A percentile compares a stretch with the other conserved stretches of the same genome.
These are phyloP conservation scores for Globisporangium nagaii DNA, from an alignment of 352 stramenopile species.

Conservation along the genomic window DNA sequence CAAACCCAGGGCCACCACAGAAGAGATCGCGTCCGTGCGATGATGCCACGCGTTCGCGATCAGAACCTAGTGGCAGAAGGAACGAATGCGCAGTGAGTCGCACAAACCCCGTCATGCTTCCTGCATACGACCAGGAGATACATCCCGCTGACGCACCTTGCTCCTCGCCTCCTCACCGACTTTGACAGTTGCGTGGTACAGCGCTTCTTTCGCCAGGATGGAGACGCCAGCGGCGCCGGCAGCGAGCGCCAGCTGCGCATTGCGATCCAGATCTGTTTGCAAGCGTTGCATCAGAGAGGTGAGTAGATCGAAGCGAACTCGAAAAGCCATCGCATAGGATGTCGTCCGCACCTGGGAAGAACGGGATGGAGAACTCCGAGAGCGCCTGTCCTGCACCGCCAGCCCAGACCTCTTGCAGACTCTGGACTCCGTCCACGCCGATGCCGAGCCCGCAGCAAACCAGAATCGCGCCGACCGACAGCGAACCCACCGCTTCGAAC, in stretches of 20 bases:
- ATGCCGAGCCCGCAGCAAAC: slow-evolving; percentile 69
- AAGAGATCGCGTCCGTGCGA: slow-evolving; percentile 89
- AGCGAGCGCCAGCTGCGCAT: slow-evolving; percentile 63
- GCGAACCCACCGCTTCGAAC: slow-evolving; percentile 84
- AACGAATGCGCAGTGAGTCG: neutral
- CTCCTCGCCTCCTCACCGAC: slow-evolving; percentile 92
- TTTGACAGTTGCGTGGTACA: slow-evolving; percentile 91
- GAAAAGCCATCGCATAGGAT: neutral
- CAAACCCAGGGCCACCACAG: slow-evolving; percentile 68
- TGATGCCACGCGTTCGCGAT: slow-evolving; percentile 98
- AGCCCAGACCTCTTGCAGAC: slow-evolving; percentile 61
- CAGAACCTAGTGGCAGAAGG: slow-evolving; percentile 59
- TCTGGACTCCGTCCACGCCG: slow-evolving; percentile 65
- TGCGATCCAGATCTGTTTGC: slow-evolving; percentile 38
- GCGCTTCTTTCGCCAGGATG: slow-evolving; percentile 92
- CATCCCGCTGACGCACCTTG: slow-evolving; percentile 28
- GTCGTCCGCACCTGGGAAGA: slow-evolving; percentile 29
- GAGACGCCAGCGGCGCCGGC: slow-evolving; percentile 83
- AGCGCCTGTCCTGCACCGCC: slow-evolving; percentile 19
- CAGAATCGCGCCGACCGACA: slow-evolving; percentile 83
- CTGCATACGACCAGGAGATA: no score
- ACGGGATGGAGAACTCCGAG: slow-evolving; percentile 35
- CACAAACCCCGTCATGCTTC: no score
- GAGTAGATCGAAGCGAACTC: neutral
- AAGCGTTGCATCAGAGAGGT: neutral